A percentile compares a stretch with the other conserved stretches of the same genome.
phyloP scores from a whole-genome alignment of 768 basidiomycete genomes.

The Trametes gibbosa region DNA sequence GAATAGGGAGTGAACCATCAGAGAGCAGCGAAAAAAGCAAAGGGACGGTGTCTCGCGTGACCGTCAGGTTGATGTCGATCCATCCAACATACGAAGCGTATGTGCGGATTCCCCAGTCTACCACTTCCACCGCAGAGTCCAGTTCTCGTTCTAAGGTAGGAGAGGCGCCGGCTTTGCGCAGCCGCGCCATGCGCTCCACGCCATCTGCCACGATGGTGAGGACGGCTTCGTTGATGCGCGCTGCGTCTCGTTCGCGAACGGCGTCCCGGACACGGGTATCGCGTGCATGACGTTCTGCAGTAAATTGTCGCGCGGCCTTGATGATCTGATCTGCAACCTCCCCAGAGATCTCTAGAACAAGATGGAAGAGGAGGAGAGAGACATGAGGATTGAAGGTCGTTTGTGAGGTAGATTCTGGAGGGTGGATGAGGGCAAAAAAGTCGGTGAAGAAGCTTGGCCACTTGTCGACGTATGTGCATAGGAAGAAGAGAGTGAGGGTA shows the following conservation, averaged over 20 bases:
- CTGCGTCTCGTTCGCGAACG: conserved; percentile 87
- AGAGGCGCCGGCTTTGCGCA: conserved; percentile 47
- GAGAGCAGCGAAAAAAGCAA: conserved; percentile 82
- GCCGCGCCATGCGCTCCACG: conserved; percentile 51
- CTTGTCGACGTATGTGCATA: conserved; percentile 81
- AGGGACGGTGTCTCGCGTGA: conserved; percentile 85
- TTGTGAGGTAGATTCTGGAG: conserved; percentile 51
- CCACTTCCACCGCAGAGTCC: conserved; percentile 66
- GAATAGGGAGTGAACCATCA: conserved; percentile 73
- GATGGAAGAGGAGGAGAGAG: conserved; percentile 84
- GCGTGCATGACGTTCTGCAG: conserved; percentile 65
- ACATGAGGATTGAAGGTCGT: conserved; percentile 78
- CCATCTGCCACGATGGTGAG: conserved; percentile 78
- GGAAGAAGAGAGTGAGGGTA: conserved; percentile 84
- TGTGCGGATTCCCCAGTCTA: conserved; percentile 90
- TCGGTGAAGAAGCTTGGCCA: conserved; percentile 86
- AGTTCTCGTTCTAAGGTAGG: conserved; percentile 49
- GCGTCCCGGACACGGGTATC: conserved; percentile 87
- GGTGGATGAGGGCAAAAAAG: conserved; percentile 70
- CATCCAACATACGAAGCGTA: conserved; percentile 95
- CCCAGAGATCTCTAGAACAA: conserved; percentile 91
- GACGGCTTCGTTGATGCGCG: conserved; percentile 81
- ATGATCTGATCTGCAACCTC: conserved; percentile 97
- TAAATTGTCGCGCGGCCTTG: conserved; percentile 79
- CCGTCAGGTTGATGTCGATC: conserved; percentile 96